Evolutionary conservation across 768 basidiomycete genomes (phyloP), one percentile per base, ranked within the genome.

Genomic region (Saitozyma sp.): DNA sequence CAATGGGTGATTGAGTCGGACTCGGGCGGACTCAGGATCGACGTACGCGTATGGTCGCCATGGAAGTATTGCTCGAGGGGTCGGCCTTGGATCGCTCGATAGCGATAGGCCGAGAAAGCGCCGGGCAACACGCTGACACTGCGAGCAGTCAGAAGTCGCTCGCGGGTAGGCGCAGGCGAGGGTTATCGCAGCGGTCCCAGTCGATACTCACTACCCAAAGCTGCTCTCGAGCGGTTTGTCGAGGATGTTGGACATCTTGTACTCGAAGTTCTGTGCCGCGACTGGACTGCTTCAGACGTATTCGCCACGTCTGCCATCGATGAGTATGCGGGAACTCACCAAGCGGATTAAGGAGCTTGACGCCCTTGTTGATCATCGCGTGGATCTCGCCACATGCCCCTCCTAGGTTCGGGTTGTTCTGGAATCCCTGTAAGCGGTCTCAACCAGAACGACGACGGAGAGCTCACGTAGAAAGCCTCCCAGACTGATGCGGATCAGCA

Each of bases 21-120:
- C 46, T n/a, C 9, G 16, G 11, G 29, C 13, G 20, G 50, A 10
- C 46, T n/a, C 9, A 2, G 11, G 29, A 29, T 29, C 29, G 29
- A 29, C 29, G 29, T 29, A 79, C 76, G 66, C 8, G 78, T 79
- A 59, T 79, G 77, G 78, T 93, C 92, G 19, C 81, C 82, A 61
- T 82, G 82, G 68, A 83, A 83, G 69, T 82, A 83, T 66, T 83
- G 82, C 63, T 83, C 80, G 17, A 83, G 70, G 3, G 91, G 94
- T 7, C 90, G 84, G 4, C 95, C 94, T 58, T 88, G 86, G 69
- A 98, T 94, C 45, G 94, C 94, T 19, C 89, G 87, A 81, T 82
- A 97, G n/a, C 92, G 86, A 79, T 98, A 98, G 9, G 93, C 93
- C 9, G 91, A 93, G 84, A 98, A 97, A 54, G 94, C 94, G 76